Percentiles rank a stretch among this genome's conserved stretches.
phyloP scores from a whole-genome alignment of 2,329 filamentous ascomycete genomes.

The Capronia americana region DNA sequence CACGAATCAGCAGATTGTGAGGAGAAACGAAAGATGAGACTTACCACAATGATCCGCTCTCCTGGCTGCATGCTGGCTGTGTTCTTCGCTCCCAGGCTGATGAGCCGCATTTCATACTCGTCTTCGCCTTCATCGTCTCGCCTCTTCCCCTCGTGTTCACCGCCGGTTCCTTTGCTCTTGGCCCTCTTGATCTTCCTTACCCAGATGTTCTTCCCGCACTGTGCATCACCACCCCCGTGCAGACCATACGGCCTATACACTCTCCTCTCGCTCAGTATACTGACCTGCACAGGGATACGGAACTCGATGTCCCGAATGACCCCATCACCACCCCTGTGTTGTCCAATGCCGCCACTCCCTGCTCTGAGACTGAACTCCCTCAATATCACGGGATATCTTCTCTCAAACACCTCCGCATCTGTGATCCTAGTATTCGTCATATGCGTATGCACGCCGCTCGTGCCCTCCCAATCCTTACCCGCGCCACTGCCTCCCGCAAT shows the following conservation, averaged over 20 bases:
- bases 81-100: conserved; percentile 69
- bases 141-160: conserved; percentile 57
- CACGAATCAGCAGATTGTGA: conserved; percentile 11
- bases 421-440: conserved; percentile 91
- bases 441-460: conserved; percentile 78
- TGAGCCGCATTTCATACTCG: conserved; percentile 56
- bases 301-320: conserved; percentile 85
- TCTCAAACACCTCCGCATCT: conserved; percentile 81
- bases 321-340: conserved; percentile 75
- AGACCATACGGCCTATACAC: conserved; percentile 83
- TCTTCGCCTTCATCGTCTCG: conserved; percentile 47
- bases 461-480: conserved; percentile 76
- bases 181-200: conserved; percentile 71
- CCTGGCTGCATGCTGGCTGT: conserved; percentile 65
- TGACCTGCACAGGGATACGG: conserved; percentile 78
- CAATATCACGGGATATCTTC: conserved; percentile 77
- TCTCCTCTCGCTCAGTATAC: conserved; percentile 77
- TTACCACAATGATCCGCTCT: conserved; percentile 67
- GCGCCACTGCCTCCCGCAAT: conserved; percentile 82
- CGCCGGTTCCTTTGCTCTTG: conserved; percentile 41
- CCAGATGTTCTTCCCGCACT: conserved; percentile 86
- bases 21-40: conserved; percentile 51
- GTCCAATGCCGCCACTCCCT: conserved; percentile 70
- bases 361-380: conserved; percentile 72
- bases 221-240: conserved; percentile 78